Percentiles rank a stretch among this genome's conserved stretches.
Evolutionary conservation across 2,329 filamentous ascomycete genomes (phyloP).

Genomic region (Apiospora pterosperma): DNA sequence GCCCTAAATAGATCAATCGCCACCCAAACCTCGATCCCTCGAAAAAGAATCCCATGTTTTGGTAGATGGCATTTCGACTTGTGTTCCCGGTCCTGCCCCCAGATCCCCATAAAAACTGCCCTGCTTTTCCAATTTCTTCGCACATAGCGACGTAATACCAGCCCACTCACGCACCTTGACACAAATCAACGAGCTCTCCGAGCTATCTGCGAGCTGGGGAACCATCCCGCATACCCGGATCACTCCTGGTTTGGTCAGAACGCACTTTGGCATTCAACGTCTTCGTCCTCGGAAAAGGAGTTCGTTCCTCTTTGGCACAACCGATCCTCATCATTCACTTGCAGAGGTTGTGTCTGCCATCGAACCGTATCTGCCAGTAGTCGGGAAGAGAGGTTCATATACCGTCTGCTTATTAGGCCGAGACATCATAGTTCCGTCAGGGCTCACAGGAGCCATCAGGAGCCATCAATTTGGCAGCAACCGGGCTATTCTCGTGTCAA

Average conservation of each 20-base stretch:
- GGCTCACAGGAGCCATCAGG: too few relatives aligned
- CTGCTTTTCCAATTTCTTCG: not conserved
- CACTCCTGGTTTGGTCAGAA: too few relatives aligned
- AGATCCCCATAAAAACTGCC: not conserved
- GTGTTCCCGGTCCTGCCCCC: not conserved
- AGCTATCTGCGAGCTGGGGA: not conserved
- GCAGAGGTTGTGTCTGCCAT: not conserved
- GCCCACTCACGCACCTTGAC: not conserved
- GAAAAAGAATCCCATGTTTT: constrained; percentile 3
- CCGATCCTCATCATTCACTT: not conserved
- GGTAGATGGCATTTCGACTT: not conserved
- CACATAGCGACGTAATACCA: not conserved
- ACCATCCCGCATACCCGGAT: too few relatives aligned
- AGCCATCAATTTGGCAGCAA: not conserved
- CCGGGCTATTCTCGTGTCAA: not conserved
- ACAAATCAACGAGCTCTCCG: not conserved
- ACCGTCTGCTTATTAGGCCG: not conserved
- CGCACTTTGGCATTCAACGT: too few relatives aligned
- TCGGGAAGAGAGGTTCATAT: too few relatives aligned
- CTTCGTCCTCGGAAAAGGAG: not conserved
- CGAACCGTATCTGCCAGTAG: not conserved
- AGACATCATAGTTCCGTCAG: not conserved
- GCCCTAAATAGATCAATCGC: not conserved
- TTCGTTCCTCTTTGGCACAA: not conserved
- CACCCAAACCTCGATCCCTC: not conserved